Evolutionary conservation across 139 green algal species (phyloP).

Genomic region (Chlorella ohadii): DNA sequence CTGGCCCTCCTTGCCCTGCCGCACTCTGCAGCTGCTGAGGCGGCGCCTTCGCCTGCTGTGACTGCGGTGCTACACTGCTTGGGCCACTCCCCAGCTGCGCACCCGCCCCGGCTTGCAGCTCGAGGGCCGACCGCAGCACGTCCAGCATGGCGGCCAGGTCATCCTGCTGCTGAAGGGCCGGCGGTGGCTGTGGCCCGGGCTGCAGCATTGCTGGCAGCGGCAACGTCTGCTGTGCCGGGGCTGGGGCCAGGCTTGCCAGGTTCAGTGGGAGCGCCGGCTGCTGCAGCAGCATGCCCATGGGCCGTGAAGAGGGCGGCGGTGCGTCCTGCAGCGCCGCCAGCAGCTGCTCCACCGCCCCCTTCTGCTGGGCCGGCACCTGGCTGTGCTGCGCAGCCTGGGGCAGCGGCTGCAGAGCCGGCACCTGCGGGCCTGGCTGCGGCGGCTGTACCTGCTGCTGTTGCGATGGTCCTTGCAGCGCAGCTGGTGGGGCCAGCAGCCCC

Average conservation of each 20-base stretch:
- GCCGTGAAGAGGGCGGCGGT: no score
- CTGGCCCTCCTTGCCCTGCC: no score
- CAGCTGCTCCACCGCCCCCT: no score
- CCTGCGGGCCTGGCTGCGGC: neutral
- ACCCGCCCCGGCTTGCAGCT: no score
- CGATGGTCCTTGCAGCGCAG: neutral
- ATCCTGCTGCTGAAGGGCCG: neutral
- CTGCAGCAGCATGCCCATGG: neutral
- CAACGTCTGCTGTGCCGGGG: neutral
- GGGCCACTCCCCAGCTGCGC: no score
- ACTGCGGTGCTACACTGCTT: no score
- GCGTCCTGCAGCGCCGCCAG: no score
- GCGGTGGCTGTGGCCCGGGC: neutral
- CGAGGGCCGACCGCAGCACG: no score
- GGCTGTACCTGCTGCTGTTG: neutral
- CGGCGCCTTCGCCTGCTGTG: no score
- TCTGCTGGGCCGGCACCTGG: no score
- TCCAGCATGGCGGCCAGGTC: neutral
- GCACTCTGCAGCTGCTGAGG: no score
- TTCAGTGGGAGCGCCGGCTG: neutral
- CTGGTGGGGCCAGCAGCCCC: neutral
- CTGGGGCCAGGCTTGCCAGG: neutral
- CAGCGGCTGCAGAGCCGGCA: neutral
- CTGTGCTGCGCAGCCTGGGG: neutral
- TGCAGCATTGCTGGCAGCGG: neutral